Evolutionary conservation across 345 rosid species (phyloP), one percentile per base, ranked within the genome.

Genomic region (Moringa oleifera): DNA sequence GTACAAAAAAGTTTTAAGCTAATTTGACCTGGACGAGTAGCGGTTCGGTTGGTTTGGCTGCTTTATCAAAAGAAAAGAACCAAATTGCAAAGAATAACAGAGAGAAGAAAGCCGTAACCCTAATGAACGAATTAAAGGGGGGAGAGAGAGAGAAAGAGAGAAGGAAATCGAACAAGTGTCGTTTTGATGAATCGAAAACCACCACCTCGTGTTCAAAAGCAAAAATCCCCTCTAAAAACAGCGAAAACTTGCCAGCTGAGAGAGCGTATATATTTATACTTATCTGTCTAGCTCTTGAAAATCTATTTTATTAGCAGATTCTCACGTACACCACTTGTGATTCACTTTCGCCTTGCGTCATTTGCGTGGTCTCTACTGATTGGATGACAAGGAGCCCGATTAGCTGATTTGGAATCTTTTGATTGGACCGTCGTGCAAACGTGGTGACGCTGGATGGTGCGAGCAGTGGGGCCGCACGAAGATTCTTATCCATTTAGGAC

Each of bases 151-250:
- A 55, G 66, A 63, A 50, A 69, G 57, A 61, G 65, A 61, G 63
- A 61, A 51, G 50, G 57, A 65, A 69, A 63, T 23, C 58, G 25
- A 76, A 70, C 73, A 67, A 67, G 71, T 73, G 75, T 75, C 72
- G 70, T 69, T 71, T 68, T 22, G 61, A 72, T 64, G 59, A 63
- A 66, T 73, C 69, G 49, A 49, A 24, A 76, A 60, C 41, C 49
- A 60, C 58, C 70, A 68, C 72, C 61, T 62, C 61, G 54, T 18
- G 57, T 63, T 63, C 28, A 15, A 13, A 51, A 50, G 51, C 46
- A 67, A 31, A 50, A n/a, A 53, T 49, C 55, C 58, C 64, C 53
- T 20, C 63, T 58, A 57, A 51, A 70, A 68, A 68, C 65, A 51
- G 67, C 59, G 22, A 62, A 64, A 57, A n/a, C 28, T 52, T 67